These are phyloP conservation scores for Olyra latifolia DNA, from an alignment of 176 grass and related monocot genomes.

Conservation along the genomic window DNA sequence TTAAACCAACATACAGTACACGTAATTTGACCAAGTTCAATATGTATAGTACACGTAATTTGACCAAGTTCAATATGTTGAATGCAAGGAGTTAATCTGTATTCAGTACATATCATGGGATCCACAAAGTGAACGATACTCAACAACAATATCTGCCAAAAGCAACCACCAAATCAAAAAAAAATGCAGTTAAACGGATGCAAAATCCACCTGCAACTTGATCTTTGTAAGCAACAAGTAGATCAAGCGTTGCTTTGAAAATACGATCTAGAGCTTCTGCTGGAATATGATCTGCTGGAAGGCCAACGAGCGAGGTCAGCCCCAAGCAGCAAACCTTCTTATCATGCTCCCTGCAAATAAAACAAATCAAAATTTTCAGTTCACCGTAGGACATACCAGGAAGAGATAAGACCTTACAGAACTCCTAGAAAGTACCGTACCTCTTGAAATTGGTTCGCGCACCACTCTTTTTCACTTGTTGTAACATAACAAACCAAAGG, in stretches of 20 bases:
- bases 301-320: conserved; percentile 74
- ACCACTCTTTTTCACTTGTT: conserved; percentile 78
- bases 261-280: conserved; percentile 72
- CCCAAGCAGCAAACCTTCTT: conserved; percentile 90
- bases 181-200: conserved; percentile 28
- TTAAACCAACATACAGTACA: neutral
- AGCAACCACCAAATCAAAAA: neutral
- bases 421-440: conserved; percentile 39
- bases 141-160: neutral
- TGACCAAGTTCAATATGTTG: neutral
- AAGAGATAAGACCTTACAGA: neutral
- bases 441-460: conserved; percentile 69
- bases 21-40: neutral
- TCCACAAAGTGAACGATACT: too few species aligned
- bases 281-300: conserved; percentile 82
- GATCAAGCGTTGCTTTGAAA: conserved; percentile 85
- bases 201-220: conserved; percentile 80
- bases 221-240: conserved; percentile 84
- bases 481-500: conserved; percentile 85
- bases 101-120: neutral
- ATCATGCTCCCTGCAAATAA: conserved; percentile 73
- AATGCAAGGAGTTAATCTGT: neutral
- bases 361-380: conserved; percentile 25
- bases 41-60: neutral
- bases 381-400: neutral